Percentiles rank a stretch among this genome's conserved stretches.
Conservation (phyloP, 371 early-diverging fungal species). For the Lichtheimia hyalospora region DNA sequence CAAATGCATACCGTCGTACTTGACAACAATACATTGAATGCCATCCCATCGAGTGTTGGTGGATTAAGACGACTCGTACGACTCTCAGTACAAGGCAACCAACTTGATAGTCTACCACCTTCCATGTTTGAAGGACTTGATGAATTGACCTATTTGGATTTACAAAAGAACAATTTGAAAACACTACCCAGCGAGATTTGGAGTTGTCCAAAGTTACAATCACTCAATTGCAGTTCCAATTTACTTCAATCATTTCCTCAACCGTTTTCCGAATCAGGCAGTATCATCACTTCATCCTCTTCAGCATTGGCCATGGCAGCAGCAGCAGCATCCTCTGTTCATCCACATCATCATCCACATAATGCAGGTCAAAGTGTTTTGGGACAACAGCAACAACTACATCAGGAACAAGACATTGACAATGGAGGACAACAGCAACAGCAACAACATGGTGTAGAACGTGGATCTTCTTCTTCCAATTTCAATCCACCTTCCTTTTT, state of each 20-base stretch:
- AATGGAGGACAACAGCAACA: neutral
- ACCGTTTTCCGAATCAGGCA: conserved; percentile 17
- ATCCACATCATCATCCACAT: too few relatives aligned
- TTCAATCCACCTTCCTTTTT: conserved; percentile 54
- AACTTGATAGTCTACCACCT: conserved; percentile 52
- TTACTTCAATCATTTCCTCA: conserved; percentile 53
- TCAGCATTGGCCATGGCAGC: neutral
- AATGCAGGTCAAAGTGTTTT: neutral
- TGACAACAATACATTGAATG: conserved; percentile 73
- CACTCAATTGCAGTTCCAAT: conserved; percentile 76
- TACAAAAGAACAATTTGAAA: conserved; percentile 67
- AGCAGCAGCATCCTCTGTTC: neutral
- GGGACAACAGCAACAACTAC: conserved; percentile 6
- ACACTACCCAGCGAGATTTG: conserved; percentile 84
- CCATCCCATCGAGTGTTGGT: conserved; percentile 66
- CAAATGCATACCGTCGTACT: conserved; percentile 62
- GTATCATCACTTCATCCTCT: too few relatives aligned
- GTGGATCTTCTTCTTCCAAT: conserved; percentile 8
- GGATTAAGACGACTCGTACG: conserved; percentile 46
- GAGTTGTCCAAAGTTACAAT: conserved; percentile 72
- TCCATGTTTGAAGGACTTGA: conserved; percentile 29
- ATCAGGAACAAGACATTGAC: conserved; percentile 6
- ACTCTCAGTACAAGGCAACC: conserved; percentile 75
- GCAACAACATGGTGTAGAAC: neutral
- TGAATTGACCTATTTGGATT: conserved; percentile 34